Evolutionary conservation across 768 basidiomycete species (phyloP), one percentile per base, ranked within the genome.

Genomic region (Rhizopogon vesiculosus): DNA sequence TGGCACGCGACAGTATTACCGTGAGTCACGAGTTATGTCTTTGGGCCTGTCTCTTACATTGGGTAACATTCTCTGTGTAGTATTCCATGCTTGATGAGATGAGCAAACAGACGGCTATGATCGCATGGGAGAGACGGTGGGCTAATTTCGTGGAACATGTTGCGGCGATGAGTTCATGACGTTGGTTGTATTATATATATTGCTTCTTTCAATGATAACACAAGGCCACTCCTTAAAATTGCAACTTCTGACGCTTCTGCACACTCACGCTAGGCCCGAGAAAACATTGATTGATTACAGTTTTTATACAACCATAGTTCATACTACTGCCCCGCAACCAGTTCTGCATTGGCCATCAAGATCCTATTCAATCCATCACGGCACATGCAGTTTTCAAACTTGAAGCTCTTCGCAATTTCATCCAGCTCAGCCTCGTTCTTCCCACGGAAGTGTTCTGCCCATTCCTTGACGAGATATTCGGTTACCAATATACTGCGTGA

Each of bases 331-430:
- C 42, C 39, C 2, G 33, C 45, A 22, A 48, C 49, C 12, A 59
- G 51, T 16, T 56, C 60, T 29, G 78, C 76, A 55, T 75, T 76
- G 39, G 71, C 76, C 28, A 69, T 75, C 64, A 84, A 63, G 49
- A 83, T 76, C 57, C 69, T 71, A 64, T 87, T 87, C 62, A 93
- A 68, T 28, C 80, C 83, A 18, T 85, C 84, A 45, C 91, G 73
- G 70, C 84, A 82, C 65, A 80, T 62, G 70, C 90, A 93, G 51
- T 83, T 76, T 48, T 82, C 83, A 61, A 84, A 87, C 66, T 74
- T 76, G 75, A 93, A 91, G 68, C 87, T 87, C 61, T 76, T 74
- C n/a, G 90, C 89, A 48, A 93, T 76, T 59, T 73, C 79, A 60
- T 93, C 89, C 42, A 93, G 66, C 72, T 90, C 82, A 49, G 67